Base-by-base conservation (phyloP, 345 rosid genomes). In the Syzygium oleosum region DNA sequence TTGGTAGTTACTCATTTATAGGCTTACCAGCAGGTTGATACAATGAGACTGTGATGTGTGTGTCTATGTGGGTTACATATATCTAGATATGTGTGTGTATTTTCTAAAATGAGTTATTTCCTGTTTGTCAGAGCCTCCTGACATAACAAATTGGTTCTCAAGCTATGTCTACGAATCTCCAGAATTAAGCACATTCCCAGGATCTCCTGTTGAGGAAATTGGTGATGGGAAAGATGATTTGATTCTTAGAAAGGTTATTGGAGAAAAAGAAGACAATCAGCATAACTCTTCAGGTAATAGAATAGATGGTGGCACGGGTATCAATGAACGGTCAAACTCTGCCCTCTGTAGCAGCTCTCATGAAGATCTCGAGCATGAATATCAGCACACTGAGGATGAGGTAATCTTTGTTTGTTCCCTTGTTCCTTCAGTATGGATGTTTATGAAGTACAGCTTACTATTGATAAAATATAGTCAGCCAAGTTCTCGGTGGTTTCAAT, bases 141-240 rank as follows among this genome's bases (percentile, higher is more conserved):
- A 93, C 68, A 41, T 94, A n/a, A 86, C 89, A 51, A 93, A 96
- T 68, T 95, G 94, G 97, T 92, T 90, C 89, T 91, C 98, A 5
- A 94, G 95, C 89, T 96, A 93, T 88, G 93, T 83, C 51, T 93
- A 92, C 86, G 95, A 96, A 52, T 94, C 98, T 13, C 94, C 94
- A 29, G 77, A 89, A 77, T 85, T 93, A 77, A 93, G 91, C 88
- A 89, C 93, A 5, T 84, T 90, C 85, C 49, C 51, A 87, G 90
- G 87, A 54, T 90, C 85, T 31, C 68, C 84, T 80, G 54, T 49
- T 52, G 73, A 87, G 56, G 94, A 89, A 77, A 91, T 88, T 79
- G 92, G 91, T 84, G 41, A 59, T 49, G 86, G 21, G 85, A 46
- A 90, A 73, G 90, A 88, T 87, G 90, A 49, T 34, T 49, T 86